Evolutionary conservation across 2,329 filamentous ascomycete genomes (phyloP), one percentile per base, ranked within the genome.

Genomic region (Zasmidium cellare): DNA sequence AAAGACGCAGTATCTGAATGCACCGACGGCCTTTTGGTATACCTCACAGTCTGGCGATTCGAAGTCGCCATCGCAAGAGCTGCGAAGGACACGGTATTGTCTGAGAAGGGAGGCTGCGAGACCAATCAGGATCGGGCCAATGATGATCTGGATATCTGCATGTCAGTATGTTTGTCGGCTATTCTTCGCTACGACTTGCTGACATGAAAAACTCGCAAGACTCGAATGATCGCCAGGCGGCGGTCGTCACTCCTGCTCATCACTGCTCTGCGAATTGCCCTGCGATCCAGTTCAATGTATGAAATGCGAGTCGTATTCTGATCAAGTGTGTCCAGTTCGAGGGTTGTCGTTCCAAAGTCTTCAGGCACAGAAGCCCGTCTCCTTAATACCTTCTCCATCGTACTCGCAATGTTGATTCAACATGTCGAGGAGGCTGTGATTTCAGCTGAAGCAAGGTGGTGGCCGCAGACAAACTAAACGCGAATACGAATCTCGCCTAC

Each of bases 21-120:
- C 50, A 12, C 50, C 50, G 50, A 52, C 50, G 38, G 50, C 50
- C 23, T 45, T 52, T 31, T 19, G 31, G 20, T 52, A 52, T 2
- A 52, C 38, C 19, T 52, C 50, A 28, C 50, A 52, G n/a, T 44
- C 35, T 6, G 9, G 16, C 12, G 20, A n/a, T 31, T 25, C 3
- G 25, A 20, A 24, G 3, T 25, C 14, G 2, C 31, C 3, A 52
- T 22, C 20, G 44, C 50, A 52, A 2, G 22, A n/a, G 5, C 20
- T 2, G 24, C 25, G 31, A 7, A 52, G 19, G 5, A 28, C 23
- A 19, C 14, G 38, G 22, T 52, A 52, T 18, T 23, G 38, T 7
- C 12, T 16, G 3, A 52, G 35, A n/a, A 52, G 50, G 11, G 24
- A 22, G 19, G 50, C 35, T 16, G 38, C 22, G 31, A 52, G 20